These are phyloP conservation scores for Paratrimastix pyriformis DNA, from an alignment of 78 protist genomes.

Conservation along the genomic window DNA sequence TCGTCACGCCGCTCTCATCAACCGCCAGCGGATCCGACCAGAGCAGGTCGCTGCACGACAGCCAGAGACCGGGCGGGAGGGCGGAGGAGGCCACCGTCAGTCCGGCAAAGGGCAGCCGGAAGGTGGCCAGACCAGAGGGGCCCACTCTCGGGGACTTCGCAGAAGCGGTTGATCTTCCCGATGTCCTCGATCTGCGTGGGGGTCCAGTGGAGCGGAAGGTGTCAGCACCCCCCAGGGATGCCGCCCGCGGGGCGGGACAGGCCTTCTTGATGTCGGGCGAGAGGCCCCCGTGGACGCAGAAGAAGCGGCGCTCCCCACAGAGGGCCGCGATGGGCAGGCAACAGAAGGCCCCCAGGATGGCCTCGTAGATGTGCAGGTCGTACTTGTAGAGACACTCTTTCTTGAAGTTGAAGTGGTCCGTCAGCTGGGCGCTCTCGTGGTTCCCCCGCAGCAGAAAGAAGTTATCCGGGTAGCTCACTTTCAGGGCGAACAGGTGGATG, in stretches of 20 bases:
- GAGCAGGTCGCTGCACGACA: constrained; percentile 58
- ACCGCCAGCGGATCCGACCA: constrained; percentile 95
- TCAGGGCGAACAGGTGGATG: constrained; percentile 69
- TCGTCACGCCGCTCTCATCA: neutral
- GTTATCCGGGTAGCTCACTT: constrained; percentile 67
- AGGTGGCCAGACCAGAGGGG: constrained; percentile 61
- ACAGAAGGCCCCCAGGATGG: constrained; percentile 68
- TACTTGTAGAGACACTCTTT: constrained; percentile 81
- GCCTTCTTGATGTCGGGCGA: constrained; percentile 79
- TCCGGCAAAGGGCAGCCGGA: neutral
- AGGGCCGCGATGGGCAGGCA: constrained; percentile 87
- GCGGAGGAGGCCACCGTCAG: neutral
- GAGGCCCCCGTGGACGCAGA: constrained; percentile 94
- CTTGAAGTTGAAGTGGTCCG: constrained; percentile 89
- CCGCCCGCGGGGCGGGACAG: neutral
- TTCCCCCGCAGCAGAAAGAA: constrained; percentile 85
- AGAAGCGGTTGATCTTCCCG: constrained; percentile 72
- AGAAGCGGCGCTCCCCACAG: constrained; percentile 65
- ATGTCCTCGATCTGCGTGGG: constrained; percentile 58
- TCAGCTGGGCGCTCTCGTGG: constrained; percentile 91
- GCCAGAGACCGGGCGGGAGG: neutral
- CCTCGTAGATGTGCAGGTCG: constrained; percentile 67
- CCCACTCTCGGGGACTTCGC: constrained; percentile 87
- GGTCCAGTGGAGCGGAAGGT: no score
- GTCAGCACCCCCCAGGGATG: no score